A percentile compares a stretch with the other conserved stretches of the same genome.
Evolutionary conservation across 139 green algal species (phyloP).

Genomic region (Asterochloris erici): DNA sequence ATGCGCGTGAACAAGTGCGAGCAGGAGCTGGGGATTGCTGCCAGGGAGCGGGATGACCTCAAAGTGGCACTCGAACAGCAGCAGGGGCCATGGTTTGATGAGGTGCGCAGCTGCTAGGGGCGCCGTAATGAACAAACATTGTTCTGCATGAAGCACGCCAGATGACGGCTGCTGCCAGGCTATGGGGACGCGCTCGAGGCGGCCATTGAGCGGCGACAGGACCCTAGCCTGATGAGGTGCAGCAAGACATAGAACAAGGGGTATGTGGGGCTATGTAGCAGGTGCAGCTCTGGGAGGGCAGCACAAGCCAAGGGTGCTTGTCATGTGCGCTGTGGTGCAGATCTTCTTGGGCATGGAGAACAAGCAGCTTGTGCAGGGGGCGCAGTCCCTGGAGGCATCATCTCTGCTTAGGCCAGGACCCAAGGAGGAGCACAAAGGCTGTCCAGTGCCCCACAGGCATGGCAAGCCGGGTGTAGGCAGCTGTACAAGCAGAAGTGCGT

Average conservation of each 20-base stretch:
- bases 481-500: not conserved
- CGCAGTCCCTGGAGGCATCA: not conserved
- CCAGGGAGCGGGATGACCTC: slow-evolving; percentile 19
- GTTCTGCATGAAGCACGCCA: not conserved
- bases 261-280: not conserved
- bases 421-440: not conserved
- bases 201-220: too few species aligned
- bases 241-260: not conserved
- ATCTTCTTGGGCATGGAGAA: not conserved
- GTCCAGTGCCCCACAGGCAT: not conserved
- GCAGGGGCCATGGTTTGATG: slow-evolving; percentile 29
- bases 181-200: too few species aligned
- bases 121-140: not conserved
- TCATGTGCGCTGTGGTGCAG: not conserved
- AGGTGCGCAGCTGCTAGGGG: not conserved
- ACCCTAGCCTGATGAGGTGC: too few species aligned
- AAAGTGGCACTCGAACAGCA: slow-evolving; percentile 16
- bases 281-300: not conserved
- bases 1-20: slow-evolving; percentile 22
- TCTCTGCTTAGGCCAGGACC: not conserved
- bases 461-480: not conserved
- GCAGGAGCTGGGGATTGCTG: not conserved
- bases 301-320: not conserved
- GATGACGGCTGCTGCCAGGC: too few species aligned
- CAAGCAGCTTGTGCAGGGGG: not conserved